Conservation (phyloP, 495 filamentous ascomycete species). For the Penicillium angulare region DNA sequence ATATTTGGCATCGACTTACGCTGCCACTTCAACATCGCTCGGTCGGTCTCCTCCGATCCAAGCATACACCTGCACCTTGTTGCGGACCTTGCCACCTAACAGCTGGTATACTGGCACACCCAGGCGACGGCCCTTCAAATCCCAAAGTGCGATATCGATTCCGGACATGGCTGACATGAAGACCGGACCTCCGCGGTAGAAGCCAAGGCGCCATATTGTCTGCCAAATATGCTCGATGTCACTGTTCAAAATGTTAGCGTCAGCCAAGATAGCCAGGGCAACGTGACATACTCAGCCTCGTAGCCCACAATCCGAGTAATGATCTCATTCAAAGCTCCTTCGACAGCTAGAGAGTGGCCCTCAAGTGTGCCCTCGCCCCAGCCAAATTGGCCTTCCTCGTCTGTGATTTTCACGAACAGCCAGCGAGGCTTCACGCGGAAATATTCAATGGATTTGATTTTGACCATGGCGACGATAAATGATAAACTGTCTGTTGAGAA, state of each 20-base stretch:
- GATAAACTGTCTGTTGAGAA: not conserved
- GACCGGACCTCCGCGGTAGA: slow-evolving; percentile 82
- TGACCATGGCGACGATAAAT: slow-evolving; percentile 51
- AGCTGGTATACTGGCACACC: slow-evolving; percentile 72
- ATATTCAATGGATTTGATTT: slow-evolving; percentile 71
- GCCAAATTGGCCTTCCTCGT: slow-evolving; percentile 61
- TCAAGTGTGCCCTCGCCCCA: slow-evolving; percentile 83
- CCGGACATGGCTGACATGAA: slow-evolving; percentile 79
- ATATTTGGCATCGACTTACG: slow-evolving; percentile 16
- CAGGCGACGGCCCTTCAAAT: slow-evolving; percentile 62
- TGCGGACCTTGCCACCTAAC: slow-evolving; percentile 71
- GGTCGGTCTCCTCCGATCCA: slow-evolving; percentile 88
- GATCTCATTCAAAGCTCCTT: slow-evolving; percentile 72
- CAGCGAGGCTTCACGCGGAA: slow-evolving; percentile 77
- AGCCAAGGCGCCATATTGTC: slow-evolving; percentile 64
- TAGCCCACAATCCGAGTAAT: slow-evolving; percentile 63
- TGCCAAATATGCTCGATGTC: slow-evolving; percentile 88
- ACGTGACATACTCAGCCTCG: slow-evolving; percentile 65
- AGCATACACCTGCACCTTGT: slow-evolving; percentile 75
- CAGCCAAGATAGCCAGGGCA: not conserved
- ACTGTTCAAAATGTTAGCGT: slow-evolving; percentile 33
- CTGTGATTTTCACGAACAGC: slow-evolving; percentile 79
- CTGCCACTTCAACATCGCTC: slow-evolving; percentile 62
- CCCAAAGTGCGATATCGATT: slow-evolving; percentile 83
- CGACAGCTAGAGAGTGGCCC: slow-evolving; percentile 76